Base-by-base conservation (phyloP, 2,329 filamentous ascomycete genomes). In the Tolypocladium paradoxum region DNA sequence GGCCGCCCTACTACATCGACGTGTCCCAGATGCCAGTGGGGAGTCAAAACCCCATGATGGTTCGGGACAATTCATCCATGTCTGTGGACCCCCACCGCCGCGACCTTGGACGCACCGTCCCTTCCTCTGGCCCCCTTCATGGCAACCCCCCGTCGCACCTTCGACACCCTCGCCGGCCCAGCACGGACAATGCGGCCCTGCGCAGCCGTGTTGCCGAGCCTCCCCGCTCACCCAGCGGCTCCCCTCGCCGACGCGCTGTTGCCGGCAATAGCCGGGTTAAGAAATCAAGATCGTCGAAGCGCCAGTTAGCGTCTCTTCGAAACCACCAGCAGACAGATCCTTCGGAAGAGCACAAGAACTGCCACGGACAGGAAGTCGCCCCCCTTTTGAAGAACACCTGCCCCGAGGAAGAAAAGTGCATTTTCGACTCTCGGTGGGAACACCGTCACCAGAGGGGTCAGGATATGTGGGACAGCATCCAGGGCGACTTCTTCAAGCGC, bases 381-480 rank as follows among this genome's bases (percentile, higher is more conserved):
- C 69, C 72, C 24, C 65, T 60, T 2, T 67, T 81, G 45, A 74
- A 73, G 52, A 63, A 67, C 24, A 69, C 69, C 20, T 75, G 76
- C 29, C 74, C 75, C 1, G 69, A 73, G 2, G 73, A 78, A 35
- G 74, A 78, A 55, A 69, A 68, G 24, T 76, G 66, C 50, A 71
- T 82, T 34, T 75, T 80, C 49, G 67, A 76, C 29, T 70, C 76
- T n/a, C 70, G 77, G 14, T 73, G 72, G 61, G 61, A 71, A 27
- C 71, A 74, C 57, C 65, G 71, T 18, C 60, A 71, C 22, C 69
- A 72, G 50, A 78, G 77, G 58, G 78, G 79, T 18, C 77, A 78
- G 57, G 76, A 78, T 35, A 82, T 82, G 77, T 82, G 79, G 79
- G 73, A 78, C 27, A 68, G 71, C 38, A 80, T 82, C 54, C 70